phyloP scores from a whole-genome alignment of 2,329 filamentous ascomycete genomes.

The Lasiodiplodia theobromae region DNA sequence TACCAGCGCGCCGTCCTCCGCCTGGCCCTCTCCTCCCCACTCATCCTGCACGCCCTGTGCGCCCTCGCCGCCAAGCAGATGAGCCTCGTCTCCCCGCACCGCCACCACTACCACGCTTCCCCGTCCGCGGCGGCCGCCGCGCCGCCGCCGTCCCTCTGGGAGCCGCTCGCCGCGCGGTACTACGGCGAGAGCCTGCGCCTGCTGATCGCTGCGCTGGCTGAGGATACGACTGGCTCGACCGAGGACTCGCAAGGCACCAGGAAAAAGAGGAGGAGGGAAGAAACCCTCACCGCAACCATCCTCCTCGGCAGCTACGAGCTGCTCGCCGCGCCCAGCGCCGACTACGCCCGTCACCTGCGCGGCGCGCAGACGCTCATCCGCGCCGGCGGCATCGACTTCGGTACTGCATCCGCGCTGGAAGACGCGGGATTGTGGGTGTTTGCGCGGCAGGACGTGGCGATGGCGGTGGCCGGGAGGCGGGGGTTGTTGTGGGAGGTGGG shows the following conservation, averaged over 20 bases:
- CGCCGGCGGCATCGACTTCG: background rate
- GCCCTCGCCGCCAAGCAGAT: constrained; percentile 7
- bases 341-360: background rate
- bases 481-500: background rate
- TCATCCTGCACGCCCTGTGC: constrained; percentile 2
- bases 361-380: constrained; percentile 3
- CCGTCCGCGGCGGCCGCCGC: background rate
- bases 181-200: background rate
- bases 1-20: constrained; percentile 10
- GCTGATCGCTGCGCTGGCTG: background rate
- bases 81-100: background rate
- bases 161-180: background rate
- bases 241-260: too few species aligned
- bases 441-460: background rate
- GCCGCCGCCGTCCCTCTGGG: background rate
- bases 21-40: background rate
- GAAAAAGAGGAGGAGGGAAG: background rate
- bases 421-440: background rate
- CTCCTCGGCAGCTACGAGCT: constrained; percentile 12
- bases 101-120: background rate
- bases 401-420: background rate
- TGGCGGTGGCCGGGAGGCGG: background rate
- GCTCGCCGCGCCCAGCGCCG: constrained; percentile 1
- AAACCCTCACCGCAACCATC: background rate
- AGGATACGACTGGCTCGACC: background rate